These are phyloP conservation scores for Geum urbanum DNA, from an alignment of 306 rosid species.

Conservation along the genomic window DNA sequence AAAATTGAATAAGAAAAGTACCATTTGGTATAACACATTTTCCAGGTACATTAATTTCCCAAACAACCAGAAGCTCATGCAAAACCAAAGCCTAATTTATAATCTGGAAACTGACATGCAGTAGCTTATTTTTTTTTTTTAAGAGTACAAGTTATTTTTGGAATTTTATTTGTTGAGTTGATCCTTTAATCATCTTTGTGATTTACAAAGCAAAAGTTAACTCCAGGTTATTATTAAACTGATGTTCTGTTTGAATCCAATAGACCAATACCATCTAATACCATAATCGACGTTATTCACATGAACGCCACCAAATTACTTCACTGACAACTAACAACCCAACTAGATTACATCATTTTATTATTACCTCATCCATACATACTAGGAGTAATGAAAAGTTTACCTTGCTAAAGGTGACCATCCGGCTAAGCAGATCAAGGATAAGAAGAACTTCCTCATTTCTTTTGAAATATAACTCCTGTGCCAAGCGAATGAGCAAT, in stretches of 20 bases:
- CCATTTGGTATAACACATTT: background rate
- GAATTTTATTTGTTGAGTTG: background rate
- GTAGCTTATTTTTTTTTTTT: background rate
- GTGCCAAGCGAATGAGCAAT: conserved; percentile 76
- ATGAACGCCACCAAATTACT: background rate
- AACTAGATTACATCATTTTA: background rate
- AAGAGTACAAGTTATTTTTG: background rate
- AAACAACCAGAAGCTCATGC: too few relatives aligned
- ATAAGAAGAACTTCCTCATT: conserved; percentile 59
- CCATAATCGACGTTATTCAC: too few relatives aligned
- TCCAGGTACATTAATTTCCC: background rate
- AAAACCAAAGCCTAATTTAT: too few relatives aligned
- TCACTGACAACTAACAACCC: background rate
- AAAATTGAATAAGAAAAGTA: background rate
- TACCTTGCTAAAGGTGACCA: conserved; percentile 78
- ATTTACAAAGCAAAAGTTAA: background rate
- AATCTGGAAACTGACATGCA: background rate
- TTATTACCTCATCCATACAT: background rate
- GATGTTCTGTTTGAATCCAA: background rate
- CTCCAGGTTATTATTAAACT: background rate
- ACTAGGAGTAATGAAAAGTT: conserved; percentile 1
- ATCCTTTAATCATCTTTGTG: background rate
- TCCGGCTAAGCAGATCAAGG: conserved; percentile 76
- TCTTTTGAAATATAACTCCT: conserved; percentile 49
- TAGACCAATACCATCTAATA: background rate